A percentile compares a stretch with the other conserved stretches of the same genome.
phyloP scores from a whole-genome alignment of 176 grass and related monocot species.

The Secale cereale region DNA sequence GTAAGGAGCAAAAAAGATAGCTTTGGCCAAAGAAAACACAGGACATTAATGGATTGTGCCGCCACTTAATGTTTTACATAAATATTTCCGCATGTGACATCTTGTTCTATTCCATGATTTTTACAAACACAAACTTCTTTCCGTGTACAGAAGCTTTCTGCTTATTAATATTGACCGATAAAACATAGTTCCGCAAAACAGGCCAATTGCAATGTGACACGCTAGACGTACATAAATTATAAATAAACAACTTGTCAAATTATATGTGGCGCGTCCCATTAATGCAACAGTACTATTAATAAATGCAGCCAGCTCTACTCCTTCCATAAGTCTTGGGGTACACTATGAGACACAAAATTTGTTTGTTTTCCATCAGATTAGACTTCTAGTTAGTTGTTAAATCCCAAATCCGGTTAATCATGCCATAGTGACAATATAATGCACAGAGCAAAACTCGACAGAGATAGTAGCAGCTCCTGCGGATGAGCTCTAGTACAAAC shows the following conservation, averaged over 20 bases:
- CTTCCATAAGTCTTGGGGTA: not conserved
- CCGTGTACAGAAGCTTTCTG: not conserved
- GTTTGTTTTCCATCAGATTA: not conserved
- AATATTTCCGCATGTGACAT: not conserved
- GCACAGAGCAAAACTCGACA: not conserved
- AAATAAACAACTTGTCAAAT: not conserved
- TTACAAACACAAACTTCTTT: not conserved
- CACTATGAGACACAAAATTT: not conserved
- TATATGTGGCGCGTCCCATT: not conserved
- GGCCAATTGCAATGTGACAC: not conserved
- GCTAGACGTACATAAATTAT: not conserved
- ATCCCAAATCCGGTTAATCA: not conserved
- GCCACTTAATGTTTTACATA: not conserved
- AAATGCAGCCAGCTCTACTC: slow-evolving; percentile 5
- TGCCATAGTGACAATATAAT: not conserved
- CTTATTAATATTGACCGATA: slow-evolving; percentile 1
- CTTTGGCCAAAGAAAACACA: slow-evolving; percentile 22
- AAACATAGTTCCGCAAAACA: slow-evolving; percentile 4
- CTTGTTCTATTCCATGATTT: not conserved
- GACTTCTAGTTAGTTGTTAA: not conserved
- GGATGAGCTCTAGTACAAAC: not conserved
- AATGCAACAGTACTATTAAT: slow-evolving; percentile 27
- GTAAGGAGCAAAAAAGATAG: not conserved
- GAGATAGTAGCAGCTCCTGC: not conserved
- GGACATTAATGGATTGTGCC: not conserved